phyloP scores from a whole-genome alignment of 2,329 filamentous ascomycete species.

The Myriosclerotinia curreyana region DNA sequence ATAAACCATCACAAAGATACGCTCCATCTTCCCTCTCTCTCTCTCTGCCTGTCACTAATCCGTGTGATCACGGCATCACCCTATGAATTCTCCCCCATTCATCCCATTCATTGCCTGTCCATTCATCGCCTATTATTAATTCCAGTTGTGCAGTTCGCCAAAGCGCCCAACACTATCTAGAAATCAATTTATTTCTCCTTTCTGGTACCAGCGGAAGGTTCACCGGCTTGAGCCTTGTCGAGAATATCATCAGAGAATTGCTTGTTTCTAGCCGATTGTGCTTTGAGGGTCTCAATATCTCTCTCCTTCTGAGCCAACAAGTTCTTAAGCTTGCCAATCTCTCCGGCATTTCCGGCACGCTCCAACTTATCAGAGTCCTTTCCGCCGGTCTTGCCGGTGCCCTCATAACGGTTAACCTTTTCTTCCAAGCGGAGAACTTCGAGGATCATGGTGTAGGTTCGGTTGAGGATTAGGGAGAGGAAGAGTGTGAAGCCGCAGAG shows the following conservation, averaged over 20 bases:
- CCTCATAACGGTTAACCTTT: slow-evolving; percentile 80
- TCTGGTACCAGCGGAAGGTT: slow-evolving; percentile 10
- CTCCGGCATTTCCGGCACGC: slow-evolving; percentile 68
- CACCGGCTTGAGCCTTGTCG: slow-evolving; percentile 14
- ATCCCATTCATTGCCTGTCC: neutral
- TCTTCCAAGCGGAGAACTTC: slow-evolving; percentile 70
- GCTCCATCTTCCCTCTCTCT: neutral
- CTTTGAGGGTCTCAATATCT: slow-evolving; percentile 59
- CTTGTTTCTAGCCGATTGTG: slow-evolving; percentile 53
- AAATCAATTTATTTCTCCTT: slow-evolving; percentile 9
- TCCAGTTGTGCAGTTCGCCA: neutral
- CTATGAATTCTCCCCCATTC: neutral
- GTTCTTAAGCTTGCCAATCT: slow-evolving; percentile 67
- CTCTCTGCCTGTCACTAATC: neutral
- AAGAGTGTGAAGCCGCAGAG: slow-evolving; percentile 99
- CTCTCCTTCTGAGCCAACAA: slow-evolving; percentile 70
- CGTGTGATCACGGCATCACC: neutral
- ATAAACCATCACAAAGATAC: neutral
- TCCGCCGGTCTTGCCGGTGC: slow-evolving; percentile 54
- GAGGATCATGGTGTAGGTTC: slow-evolving; percentile 82
- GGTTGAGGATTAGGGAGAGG: slow-evolving; percentile 97
- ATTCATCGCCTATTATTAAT: neutral
- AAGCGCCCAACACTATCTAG: slow-evolving; percentile 7
- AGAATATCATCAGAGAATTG: slow-evolving; percentile 14
- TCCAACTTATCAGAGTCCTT: slow-evolving; percentile 72